Percentiles rank a stretch among this genome's conserved stretches.
Conservation (phyloP, 2,329 filamentous ascomycete genomes). For the Ophioceras dolichostomum region DNA sequence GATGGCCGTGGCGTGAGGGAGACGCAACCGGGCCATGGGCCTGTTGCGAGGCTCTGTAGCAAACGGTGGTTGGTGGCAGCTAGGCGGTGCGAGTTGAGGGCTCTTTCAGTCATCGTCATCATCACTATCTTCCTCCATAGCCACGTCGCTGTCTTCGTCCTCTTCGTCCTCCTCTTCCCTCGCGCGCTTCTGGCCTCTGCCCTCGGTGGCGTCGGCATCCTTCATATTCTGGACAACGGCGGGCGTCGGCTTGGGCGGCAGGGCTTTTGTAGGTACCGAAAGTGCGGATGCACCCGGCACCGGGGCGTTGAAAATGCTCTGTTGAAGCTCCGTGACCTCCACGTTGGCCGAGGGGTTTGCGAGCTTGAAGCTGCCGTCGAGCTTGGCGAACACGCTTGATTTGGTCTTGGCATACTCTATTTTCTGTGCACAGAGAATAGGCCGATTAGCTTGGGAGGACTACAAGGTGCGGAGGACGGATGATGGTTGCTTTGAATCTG, state of each 20-base stretch:
- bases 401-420: slow-evolving; percentile 85
- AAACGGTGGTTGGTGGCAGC: no score
- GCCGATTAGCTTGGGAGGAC: no score
- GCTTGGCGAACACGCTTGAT: slow-evolving; percentile 77
- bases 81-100: no score
- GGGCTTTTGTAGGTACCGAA: slow-evolving; percentile 22
- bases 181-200: slow-evolving; percentile 54
- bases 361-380: slow-evolving; percentile 80
- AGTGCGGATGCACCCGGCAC: slow-evolving; percentile 34
- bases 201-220: slow-evolving; percentile 25
- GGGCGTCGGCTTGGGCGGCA: slow-evolving; percentile 36
- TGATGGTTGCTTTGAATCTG: no score
- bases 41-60: not conserved
- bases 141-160: slow-evolving; percentile 47
- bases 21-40: no score
- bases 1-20: slow-evolving; percentile 37
- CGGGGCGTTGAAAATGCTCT: slow-evolving; percentile 67
- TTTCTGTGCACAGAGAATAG: no score
- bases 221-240: slow-evolving; percentile 32
- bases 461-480: no score
- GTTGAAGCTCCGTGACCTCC: slow-evolving; percentile 61
- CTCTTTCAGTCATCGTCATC: slow-evolving; percentile 29
- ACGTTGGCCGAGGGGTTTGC: slow-evolving; percentile 41
- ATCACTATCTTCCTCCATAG: slow-evolving; percentile 59
- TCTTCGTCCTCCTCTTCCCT: slow-evolving; percentile 58